Base-by-base conservation (phyloP, 2,329 filamentous ascomycete genomes). In the Cyphellophora europaea region DNA sequence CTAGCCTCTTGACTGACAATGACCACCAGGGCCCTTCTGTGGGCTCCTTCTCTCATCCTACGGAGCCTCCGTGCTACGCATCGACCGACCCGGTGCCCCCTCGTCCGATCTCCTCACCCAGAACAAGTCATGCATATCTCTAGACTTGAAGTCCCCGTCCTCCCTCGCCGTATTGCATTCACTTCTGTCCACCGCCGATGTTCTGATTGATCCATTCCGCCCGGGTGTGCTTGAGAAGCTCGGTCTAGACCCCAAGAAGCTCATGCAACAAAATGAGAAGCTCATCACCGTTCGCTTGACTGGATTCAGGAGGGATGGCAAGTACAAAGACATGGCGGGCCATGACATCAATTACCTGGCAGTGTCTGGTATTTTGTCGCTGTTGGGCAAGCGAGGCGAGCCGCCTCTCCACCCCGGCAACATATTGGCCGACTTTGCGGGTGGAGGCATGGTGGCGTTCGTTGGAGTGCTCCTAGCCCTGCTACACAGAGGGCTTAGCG, bases 281-380 rank as follows among this genome's bases (percentile, higher is more conserved):
- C 63, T 96, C 2, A 76, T 96, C 35, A 77, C 93, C 37, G 86
- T 74, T 5, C 79, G 89, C 27, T 81, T 96, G 73, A 91, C 87
- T 2, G 89, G 89, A 0, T 96, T 95, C 58, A 71, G 89, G 10
- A 71, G 88, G 25, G 85, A 93, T 59, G 89, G 88, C 0, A 79
- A 77, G 50, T 96, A 94, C 61, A 74, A 73, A 31, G 63, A 72
- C 51, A 95, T 94, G 88, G 87, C 88, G 0, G 88, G 88, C 29
- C 88, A 95, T 55, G 88, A 95, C 56, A 94, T 95, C 57, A 95
- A 96, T 55, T 96, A 96, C 59, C 79, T 96, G 27, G 85, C 88
- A 32, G 84, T 94, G 0, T 82, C 81, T 0, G 89, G 89, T 0
- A 79, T 82, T 1, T 62, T 96, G 17, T 71, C 72, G 1, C 67